phyloP scores from a whole-genome alignment of 2,329 filamentous ascomycete genomes.

The Colletotrichum lentis region DNA sequence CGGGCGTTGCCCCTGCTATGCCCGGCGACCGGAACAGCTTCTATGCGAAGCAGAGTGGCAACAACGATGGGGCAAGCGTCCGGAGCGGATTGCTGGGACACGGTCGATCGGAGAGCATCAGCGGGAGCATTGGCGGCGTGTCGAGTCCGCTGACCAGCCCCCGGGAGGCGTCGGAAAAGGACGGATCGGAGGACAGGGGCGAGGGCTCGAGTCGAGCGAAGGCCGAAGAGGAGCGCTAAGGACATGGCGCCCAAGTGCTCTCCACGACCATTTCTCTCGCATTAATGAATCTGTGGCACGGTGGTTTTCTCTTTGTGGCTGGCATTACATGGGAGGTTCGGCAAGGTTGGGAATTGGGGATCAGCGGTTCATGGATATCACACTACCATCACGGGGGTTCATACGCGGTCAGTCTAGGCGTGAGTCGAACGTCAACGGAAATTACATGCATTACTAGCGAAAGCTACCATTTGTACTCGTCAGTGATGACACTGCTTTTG shows the following conservation, averaged over 20 bases:
- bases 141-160: conserved; percentile 71
- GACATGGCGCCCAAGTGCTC: neutral
- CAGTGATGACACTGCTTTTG: neutral
- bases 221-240: conserved; percentile 41
- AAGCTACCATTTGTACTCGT: neutral
- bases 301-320: neutral
- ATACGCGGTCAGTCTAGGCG: conserved; percentile 10
- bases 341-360: conserved; percentile 8
- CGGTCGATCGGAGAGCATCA: conserved; percentile 81
- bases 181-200: conserved; percentile 45
- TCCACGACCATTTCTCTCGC: conserved; percentile 25
- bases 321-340: conserved; percentile 20
- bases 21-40: conserved; percentile 82
- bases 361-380: conserved; percentile 26
- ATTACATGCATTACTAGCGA: conserved; percentile 32
- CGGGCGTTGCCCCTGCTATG: conserved; percentile 71
- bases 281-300: conserved; percentile 19
- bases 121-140: conserved; percentile 73
- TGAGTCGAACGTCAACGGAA: conserved; percentile 16
- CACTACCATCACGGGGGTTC: conserved; percentile 8
- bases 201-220: conserved; percentile 46
- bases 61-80: conserved; percentile 77
- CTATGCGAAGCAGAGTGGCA: conserved; percentile 69
- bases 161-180: conserved; percentile 50
- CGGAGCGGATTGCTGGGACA: conserved; percentile 81